Evolutionary conservation across 305 asterid genomes (phyloP), one percentile per base, ranked within the genome.

Genomic region (Rubia tinctorum): DNA sequence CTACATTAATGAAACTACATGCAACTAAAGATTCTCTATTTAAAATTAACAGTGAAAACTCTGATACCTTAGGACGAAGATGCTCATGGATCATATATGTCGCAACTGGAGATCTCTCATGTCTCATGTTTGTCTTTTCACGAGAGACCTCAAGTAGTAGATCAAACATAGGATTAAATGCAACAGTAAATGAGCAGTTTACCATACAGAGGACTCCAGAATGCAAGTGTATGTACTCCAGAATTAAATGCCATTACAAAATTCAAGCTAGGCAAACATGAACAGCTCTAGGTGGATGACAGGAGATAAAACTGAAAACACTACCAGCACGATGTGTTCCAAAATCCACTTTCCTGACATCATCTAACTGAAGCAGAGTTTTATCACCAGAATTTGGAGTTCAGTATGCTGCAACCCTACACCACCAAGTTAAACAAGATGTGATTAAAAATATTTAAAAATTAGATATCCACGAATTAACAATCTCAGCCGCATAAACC

Each of bases 361-460:
- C 98, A 80, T 93, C 96, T 66, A 89, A 89, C 76, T 91, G 93
- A 74, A 93, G 98, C 81, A 93, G 93, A 79, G 98, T 91, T 83
- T 85, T 89, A 76, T 93, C 98, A 20, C 98, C 98, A 68, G 89
- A 66, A 81, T 93, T 93, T 76, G 98, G 98, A 45, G 98, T 93
- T 95, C 97, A 93, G 75, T 93, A 97, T 68, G 98, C 98, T 71
- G 98, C 98, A 73, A 93, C 98, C 98, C 98, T 93, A 83, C 75
- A 73, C 66, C 66, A 70, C 61, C 34, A 39, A 71, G 12, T 51
- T 37, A 49, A 49, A 53, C 20, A 66, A 12, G 56, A 69, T 40
- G 69, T 59, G 40, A 58, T 14, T 40, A 55, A 64, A 44, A 79
- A 44, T n/a, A n/a, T n/a, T n/a, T 25, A 40, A 76, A 75, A 14